These are phyloP conservation scores for Emmonsiellopsis sp. DNA, from an alignment of 2,329 filamentous ascomycete species.

Conservation along the genomic window DNA sequence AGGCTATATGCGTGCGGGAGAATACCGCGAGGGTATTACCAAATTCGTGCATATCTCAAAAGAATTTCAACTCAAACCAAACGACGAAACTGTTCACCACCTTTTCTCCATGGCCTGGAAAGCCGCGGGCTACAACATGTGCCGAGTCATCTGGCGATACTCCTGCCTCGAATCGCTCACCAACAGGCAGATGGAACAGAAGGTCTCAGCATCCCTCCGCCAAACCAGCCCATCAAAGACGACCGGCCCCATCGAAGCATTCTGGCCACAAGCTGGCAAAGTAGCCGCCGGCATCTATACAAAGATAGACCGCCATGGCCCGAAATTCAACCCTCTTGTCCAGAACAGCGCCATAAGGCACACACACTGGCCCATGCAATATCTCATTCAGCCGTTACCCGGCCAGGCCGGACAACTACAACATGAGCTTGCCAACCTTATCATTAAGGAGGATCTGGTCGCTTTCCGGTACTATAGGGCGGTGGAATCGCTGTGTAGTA, in stretches of 20 bases:
- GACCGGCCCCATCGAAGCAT: constrained; percentile 7
- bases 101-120: constrained; percentile 36
- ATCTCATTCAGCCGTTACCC: too few species aligned
- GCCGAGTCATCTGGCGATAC: constrained; percentile 39
- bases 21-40: constrained; percentile 8
- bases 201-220: constrained; percentile 22
- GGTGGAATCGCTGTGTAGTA: constrained; percentile 17
- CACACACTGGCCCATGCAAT: too few species aligned
- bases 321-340: constrained; percentile 10
- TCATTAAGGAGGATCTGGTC: constrained; percentile 22
- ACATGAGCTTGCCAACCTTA: constrained; percentile 15
- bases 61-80: constrained; percentile 8
- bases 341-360: constrained; percentile 28
- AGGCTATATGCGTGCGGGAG: constrained; percentile 18
- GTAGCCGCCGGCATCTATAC: constrained; percentile 7
- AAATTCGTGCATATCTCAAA: constrained; percentile 9
- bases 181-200: constrained; percentile 24
- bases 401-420: constrained; percentile 15
- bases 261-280: constrained; percentile 6
- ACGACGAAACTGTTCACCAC: constrained; percentile 21
- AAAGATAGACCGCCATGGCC: constrained; percentile 8
- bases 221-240: constrained; percentile 13
- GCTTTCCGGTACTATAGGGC: constrained; percentile 16
- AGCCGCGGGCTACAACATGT: constrained; percentile 30
- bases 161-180: constrained; percentile 31